A percentile compares a stretch with the other conserved stretches of the same genome.
phyloP scores from a whole-genome alignment of 228 moss, liverwort and hornwort genomes.

The Sphagnum fallax region DNA sequence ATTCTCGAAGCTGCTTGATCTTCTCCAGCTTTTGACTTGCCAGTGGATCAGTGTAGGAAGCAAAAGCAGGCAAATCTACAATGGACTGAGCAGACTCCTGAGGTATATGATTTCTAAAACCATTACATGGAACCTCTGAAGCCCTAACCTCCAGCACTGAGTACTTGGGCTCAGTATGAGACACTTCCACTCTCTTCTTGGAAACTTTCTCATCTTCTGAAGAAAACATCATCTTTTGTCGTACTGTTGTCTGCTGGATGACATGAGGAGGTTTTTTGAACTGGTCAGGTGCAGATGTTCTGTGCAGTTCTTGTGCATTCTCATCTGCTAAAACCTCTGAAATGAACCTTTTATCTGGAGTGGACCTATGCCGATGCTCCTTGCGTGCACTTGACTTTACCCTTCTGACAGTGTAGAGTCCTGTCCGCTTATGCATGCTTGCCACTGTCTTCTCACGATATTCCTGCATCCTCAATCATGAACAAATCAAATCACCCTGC shows the following conservation, averaged over 20 bases:
- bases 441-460: constrained; percentile 60
- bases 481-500: background rate
- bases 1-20: constrained; percentile 68
- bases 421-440: constrained; percentile 37
- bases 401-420: background rate
- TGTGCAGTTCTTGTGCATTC: constrained; percentile 5
- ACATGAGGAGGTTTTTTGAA: no score
- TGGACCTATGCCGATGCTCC: constrained; percentile 10
- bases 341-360: constrained; percentile 55
- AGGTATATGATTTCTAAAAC: background rate
- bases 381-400: background rate
- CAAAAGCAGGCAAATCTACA: constrained; percentile 12
- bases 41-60: constrained; percentile 49
- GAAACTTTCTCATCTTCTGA: no score
- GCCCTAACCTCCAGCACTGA: no score
- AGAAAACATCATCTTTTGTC: no score
- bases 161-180: no score
- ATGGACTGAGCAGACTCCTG: constrained; percentile 15
- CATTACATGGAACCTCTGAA: background rate
- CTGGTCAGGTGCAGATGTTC: no score
- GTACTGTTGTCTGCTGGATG: no score
- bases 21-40: constrained; percentile 59
- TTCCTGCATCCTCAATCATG: constrained; percentile 32
- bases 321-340: constrained; percentile 80
- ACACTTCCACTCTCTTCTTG: no score